Conservation (phyloP, 305 asterid genomes). For the Fraxinus dipetala region DNA sequence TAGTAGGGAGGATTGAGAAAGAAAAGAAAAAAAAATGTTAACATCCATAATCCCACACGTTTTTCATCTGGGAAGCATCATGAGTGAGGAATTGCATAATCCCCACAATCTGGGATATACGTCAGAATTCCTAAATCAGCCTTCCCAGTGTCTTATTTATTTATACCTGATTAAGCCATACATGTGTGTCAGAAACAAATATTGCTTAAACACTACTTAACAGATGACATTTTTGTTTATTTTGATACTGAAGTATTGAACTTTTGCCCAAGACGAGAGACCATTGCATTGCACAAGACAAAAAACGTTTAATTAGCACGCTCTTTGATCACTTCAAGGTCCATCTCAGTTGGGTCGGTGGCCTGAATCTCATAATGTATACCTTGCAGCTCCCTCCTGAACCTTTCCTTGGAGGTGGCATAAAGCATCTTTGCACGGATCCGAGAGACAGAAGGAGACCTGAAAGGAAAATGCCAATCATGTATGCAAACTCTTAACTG, state of each 20-base stretch:
- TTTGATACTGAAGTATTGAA: neutral
- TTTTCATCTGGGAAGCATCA: neutral
- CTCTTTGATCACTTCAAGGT: neutral
- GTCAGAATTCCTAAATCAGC: neutral
- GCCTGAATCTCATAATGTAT: neutral
- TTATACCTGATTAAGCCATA: neutral
- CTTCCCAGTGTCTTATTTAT: neutral
- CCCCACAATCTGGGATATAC: neutral
- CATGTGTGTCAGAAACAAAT: neutral
- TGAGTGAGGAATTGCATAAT: neutral
- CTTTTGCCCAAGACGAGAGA: neutral
- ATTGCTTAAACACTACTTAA: neutral
- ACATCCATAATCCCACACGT: neutral
- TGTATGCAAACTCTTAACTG: neutral
- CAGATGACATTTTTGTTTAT: neutral
- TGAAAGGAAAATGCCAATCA: neutral
- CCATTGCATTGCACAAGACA: neutral
- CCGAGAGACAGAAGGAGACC: slow-evolving; percentile 6
- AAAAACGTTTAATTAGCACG: neutral
- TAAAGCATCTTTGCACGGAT: slow-evolving; percentile 4
- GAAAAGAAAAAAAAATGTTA: neutral
- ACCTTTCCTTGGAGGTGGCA: neutral
- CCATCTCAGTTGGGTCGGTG: slow-evolving; percentile 6
- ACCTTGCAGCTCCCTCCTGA: neutral
- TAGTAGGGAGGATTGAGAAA: neutral